A percentile compares a stretch with the other conserved stretches of the same genome.
These are phyloP conservation scores for Halophytophthora polymorphica DNA, from an alignment of 352 stramenopile species.

Conservation along the genomic window DNA sequence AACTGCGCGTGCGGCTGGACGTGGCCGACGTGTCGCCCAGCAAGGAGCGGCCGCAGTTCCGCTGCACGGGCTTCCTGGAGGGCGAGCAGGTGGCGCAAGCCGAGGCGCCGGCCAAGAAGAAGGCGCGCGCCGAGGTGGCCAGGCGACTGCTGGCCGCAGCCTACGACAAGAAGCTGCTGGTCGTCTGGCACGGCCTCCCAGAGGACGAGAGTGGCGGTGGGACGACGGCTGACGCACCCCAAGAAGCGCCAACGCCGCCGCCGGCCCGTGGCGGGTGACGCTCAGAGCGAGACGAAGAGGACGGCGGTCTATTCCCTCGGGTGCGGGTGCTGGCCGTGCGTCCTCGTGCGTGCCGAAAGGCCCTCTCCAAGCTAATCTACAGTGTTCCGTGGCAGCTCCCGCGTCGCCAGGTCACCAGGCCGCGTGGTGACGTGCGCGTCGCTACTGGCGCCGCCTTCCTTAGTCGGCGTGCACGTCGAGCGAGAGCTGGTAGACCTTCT, in stretches of 20 bases:
- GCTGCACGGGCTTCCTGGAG: conserved; percentile 52
- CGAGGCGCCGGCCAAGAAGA: conserved; percentile 77
- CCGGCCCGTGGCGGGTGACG: too few relatives aligned
- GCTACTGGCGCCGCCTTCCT: not conserved
- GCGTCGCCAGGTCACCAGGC: conserved; percentile 3
- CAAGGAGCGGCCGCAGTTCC: conserved; percentile 39
- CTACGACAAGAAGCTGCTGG: conserved; percentile 49
- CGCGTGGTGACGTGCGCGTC: conserved; percentile 14
- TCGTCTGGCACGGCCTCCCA: conserved; percentile 30
- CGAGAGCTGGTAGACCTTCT: conserved; percentile 88
- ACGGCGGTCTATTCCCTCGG: conserved; percentile 17
- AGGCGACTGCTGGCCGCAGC: conserved; percentile 71
- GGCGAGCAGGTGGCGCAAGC: conserved; percentile 29
- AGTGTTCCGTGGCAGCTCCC: conserved; percentile 22
- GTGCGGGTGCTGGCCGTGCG: conserved; percentile 11
- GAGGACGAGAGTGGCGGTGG: conserved; percentile 13
- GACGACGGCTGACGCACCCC: conserved; percentile 24
- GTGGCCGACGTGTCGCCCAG: conserved; percentile 48
- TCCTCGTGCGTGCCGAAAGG: conserved; percentile 4
- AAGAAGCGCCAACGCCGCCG: conserved; percentile 8
- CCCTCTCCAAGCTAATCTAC: conserved; percentile 61
- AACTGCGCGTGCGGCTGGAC: conserved; percentile 39
- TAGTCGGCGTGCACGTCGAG: conserved; percentile 84
- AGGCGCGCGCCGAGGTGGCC: conserved; percentile 60
- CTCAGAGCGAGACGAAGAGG: too few relatives aligned